Base-by-base conservation (phyloP, 352 stramenopile genomes). In the Globisporangium nagaii region DNA sequence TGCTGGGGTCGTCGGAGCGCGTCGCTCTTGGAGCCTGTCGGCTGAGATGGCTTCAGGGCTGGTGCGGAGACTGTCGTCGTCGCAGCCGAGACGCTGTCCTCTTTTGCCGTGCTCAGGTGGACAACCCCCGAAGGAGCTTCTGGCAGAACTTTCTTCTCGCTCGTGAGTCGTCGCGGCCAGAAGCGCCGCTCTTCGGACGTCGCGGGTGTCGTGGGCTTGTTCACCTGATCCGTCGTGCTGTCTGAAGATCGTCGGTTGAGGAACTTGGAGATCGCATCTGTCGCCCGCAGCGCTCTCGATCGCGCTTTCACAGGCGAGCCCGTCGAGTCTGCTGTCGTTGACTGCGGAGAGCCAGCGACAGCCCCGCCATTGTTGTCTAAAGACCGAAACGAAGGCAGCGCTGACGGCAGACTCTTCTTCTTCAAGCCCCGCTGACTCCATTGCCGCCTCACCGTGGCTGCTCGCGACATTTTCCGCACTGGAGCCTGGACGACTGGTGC, bases 111-210 rank as follows among this genome's bases (percentile, higher is more conserved):
- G 4, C 17, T 27, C 12, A 47, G 24, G 6, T 22, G 24, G 24
- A 9, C 35, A 19, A 28, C 41, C 15, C 4, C 19, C 4, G 34
- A 19, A 4, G 10, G 20, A 6, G 20, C 7, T 20, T 36, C 30
- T 13, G 52, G 41, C 2, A 30, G 6, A 1, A 58, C 30, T 35
- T 52, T 58, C 52, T 52, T 58, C 52, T 58, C 40, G n/a, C 31
- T 58, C 25, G 31, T 30, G 31, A 58, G 31, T 17, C 52, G 24
- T 24, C 52, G 41, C 12, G 32, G 41, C 52, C 52, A 58, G 52
- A 58, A 58, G 1, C 52, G 52, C 17, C 41, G 41, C 12, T 52
- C 52, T 4, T 52, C 52, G 0, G 51, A 43, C 15, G 40, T 41
- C 28, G 51, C 28, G 2, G 20, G 50, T 3, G 24, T 19, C 25